phyloP scores from a whole-genome alignment of 2,329 filamentous ascomycete species.

The Cladorrhinum sp. region DNA sequence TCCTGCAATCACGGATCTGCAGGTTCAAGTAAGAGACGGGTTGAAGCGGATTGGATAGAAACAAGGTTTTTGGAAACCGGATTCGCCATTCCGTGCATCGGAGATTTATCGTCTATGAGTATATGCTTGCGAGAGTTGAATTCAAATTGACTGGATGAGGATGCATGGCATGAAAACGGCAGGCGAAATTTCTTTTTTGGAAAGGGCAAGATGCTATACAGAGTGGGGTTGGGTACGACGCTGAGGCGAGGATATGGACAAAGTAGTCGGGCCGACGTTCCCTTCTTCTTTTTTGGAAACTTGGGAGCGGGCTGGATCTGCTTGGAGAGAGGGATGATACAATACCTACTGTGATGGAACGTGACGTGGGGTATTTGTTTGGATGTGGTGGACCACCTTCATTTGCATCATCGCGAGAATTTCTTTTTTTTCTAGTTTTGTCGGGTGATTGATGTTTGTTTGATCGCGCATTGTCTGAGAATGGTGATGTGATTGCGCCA shows the following conservation, averaged over 20 bases:
- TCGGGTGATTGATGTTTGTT: background rate
- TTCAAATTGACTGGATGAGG: background rate
- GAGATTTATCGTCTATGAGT: background rate
- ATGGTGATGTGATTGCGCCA: background rate
- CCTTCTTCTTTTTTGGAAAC: background rate
- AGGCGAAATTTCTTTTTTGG: too few species aligned
- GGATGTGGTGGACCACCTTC: background rate
- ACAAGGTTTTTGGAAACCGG: too few species aligned
- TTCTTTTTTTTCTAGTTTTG: background rate
- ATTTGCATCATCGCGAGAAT: background rate
- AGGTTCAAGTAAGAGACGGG: background rate
- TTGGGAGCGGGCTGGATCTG: background rate
- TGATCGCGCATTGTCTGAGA: too few species aligned
- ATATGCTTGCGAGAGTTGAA: background rate
- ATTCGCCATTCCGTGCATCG: background rate
- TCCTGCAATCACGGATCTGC: background rate
- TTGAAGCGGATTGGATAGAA: too few species aligned
- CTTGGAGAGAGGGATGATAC: background rate
- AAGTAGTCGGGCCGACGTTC: background rate
- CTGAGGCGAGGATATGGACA: background rate
- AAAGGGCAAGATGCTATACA: background rate
- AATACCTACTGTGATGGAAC: background rate
- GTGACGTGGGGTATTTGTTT: background rate
- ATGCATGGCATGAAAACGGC: background rate
- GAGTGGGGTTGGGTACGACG: background rate